A percentile compares a stretch with the other conserved stretches of the same genome.
Evolutionary conservation across 192 early-diverging fungal genomes (phyloP).

Genomic region (Diversispora epigaea): DNA sequence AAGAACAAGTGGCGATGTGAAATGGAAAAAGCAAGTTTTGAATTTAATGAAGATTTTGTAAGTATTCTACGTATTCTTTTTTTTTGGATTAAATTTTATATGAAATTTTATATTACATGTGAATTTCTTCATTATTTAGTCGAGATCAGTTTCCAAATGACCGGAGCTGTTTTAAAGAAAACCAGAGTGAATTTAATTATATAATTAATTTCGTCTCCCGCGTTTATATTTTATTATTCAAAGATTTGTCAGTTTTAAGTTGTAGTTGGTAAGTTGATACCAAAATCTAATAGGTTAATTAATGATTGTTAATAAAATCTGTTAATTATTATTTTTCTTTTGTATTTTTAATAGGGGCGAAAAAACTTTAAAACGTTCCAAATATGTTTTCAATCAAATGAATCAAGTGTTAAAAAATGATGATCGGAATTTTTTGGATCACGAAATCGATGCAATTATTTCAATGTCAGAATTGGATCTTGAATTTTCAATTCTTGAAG

Average conservation of each 20-base stretch:
- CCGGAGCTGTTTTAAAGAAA: background rate
- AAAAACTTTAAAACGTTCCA: background rate
- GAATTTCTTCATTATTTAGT: background rate
- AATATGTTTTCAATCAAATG: background rate
- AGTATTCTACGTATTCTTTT: no score
- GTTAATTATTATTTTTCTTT: background rate
- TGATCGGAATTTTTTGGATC: background rate
- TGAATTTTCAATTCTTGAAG: background rate
- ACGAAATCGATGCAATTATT: slow-evolving; percentile 1
- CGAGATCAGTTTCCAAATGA: background rate
- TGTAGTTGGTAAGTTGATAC: background rate
- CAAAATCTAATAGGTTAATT: background rate
- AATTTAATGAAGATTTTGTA: no score
- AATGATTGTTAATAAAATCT: background rate
- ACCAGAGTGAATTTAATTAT: background rate
- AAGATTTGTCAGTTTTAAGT: background rate
- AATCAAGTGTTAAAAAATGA: slow-evolving; percentile 9
- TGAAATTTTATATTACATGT: no score
- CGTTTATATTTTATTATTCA: background rate
- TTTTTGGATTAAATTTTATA: no score
- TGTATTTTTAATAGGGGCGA: slow-evolving; percentile 14
- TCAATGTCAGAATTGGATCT: background rate
- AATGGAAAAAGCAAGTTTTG: no score
- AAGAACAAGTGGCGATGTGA: no score
- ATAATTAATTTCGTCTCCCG: background rate